Evolutionary conservation across 2,329 filamentous ascomycete species (phyloP), one percentile per base, ranked within the genome.

Genomic region (Cryphonectria japonica): DNA sequence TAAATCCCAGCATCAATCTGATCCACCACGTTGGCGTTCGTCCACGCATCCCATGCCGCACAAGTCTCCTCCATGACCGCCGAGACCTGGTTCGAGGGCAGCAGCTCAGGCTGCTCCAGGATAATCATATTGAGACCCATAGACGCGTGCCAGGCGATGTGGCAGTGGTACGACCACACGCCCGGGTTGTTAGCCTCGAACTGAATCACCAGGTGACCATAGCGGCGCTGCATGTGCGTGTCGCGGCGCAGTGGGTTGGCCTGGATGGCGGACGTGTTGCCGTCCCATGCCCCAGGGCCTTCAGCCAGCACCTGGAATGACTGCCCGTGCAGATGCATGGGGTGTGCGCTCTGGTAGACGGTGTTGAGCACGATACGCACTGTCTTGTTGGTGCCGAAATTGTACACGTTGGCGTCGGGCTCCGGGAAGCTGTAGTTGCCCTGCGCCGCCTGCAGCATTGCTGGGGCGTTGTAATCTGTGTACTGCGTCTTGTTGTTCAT

Each of bases 281-380:
- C 67, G 34, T 69, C 67, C 67, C 67, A 69, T 9, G 50, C 46
- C 2, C 67, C 67, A 5, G 34, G 37, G 1, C 67, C 67, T 16
- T 65, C 46, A 16, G 67, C 46, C 7, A 69, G 46, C 13, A 69
- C 61, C 60, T 52, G 41, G 26, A 69, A 65, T 19, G 54, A 32
- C 11, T 69, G 67, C 14, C 67, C 67, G 22, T 69, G 67, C 13
- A 69, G 46, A 22, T 69, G 67, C 60, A 64, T 65, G 2, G 67
- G 67, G 29, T 61, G 59, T 19, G 59, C 59, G 59, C 59, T 61
- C 43, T 69, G 37, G 29, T 29, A n/a, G 61, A 64, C 37, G 26
- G 62, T 69, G 37, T 69, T 69, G 29, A 65, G 37, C 39, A 41
- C 39, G 61, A 64, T 64, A 11, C 61, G 61, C 9, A 64, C 39